A percentile compares a stretch with the other conserved stretches of the same genome.
Evolutionary conservation across 169 alveolate genomes (phyloP).

Genomic region (Eimeria praecox): DNA sequence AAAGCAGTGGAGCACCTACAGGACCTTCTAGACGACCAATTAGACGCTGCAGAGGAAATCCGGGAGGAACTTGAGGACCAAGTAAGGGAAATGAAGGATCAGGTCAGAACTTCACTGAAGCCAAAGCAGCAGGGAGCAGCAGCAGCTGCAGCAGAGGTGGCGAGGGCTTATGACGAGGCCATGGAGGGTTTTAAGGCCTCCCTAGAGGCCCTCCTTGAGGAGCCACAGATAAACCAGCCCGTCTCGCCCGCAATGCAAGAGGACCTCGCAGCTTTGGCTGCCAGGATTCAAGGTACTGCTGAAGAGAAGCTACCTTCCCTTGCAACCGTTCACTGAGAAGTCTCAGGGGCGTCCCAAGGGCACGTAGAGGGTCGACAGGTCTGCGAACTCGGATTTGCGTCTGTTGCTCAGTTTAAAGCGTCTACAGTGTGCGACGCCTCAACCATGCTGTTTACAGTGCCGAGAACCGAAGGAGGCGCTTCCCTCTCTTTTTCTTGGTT

Average conservation of each 20-base stretch:
- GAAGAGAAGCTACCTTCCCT: conserved; percentile 54
- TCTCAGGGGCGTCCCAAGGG: background rate
- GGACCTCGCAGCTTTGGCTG: conserved; percentile 27
- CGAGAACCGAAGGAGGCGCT: background rate
- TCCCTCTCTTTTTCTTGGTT: background rate
- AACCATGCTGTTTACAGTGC: background rate
- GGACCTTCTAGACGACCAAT: conserved; percentile 51
- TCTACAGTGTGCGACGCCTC: background rate
- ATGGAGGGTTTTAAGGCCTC: conserved; percentile 50
- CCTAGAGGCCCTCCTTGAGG: conserved; percentile 52
- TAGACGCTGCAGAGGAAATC: conserved; percentile 56
- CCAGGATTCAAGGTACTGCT: conserved; percentile 54
- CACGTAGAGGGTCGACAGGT: background rate
- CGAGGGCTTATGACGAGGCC: conserved; percentile 67
- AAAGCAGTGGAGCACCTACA: conserved; percentile 58
- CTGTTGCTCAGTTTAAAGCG: conserved; percentile 25
- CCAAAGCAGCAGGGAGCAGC: conserved; percentile 26
- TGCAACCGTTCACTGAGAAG: conserved; percentile 9
- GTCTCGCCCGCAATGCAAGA: conserved; percentile 38
- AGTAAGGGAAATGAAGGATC: background rate
- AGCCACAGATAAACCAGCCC: conserved; percentile 30
- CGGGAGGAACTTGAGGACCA: conserved; percentile 47
- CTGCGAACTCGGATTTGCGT: background rate
- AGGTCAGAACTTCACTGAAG: conserved; percentile 29
- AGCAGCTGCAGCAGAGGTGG: conserved; percentile 66